Evolutionary conservation across 2,329 filamentous ascomycete species (phyloP).

Genomic region (Penicillium crustosum): DNA sequence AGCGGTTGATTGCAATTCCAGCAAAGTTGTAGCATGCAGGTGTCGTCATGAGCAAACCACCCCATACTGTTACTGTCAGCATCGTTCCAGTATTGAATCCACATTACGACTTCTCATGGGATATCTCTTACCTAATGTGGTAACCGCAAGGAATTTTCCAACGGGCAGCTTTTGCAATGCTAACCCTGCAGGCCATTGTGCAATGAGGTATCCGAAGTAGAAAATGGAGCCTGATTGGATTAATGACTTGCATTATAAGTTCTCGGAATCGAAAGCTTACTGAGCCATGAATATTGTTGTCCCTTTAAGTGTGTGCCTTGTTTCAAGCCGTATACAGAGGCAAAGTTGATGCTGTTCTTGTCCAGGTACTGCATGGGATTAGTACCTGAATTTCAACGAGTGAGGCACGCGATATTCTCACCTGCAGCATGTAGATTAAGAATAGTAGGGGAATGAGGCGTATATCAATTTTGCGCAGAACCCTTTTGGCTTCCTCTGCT

Average conservation of each 20-base stretch:
- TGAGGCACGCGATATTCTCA: slow-evolving; percentile 30
- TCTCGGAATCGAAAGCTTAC: slow-evolving; percentile 4
- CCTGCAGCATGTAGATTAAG: slow-evolving; percentile 60
- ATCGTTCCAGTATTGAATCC: neutral
- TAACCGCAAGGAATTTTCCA: slow-evolving; percentile 46
- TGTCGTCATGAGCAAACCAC: slow-evolving; percentile 46
- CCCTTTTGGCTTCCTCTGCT: slow-evolving; percentile 28
- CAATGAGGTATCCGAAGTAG: slow-evolving; percentile 52
- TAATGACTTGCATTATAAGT: neutral
- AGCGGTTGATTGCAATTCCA: slow-evolving; percentile 46
- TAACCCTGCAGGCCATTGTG: slow-evolving; percentile 48
- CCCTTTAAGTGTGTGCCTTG: slow-evolving; percentile 27
- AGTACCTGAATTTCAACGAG: neutral
- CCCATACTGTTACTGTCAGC: slow-evolving; percentile 38
- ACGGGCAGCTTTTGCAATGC: slow-evolving; percentile 49
- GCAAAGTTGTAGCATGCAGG: slow-evolving; percentile 47
- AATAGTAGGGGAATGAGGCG: slow-evolving; percentile 58
- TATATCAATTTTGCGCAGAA: slow-evolving; percentile 58
- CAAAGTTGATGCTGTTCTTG: slow-evolving; percentile 54
- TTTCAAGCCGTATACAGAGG: slow-evolving; percentile 34
- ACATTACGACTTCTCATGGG: fast-evolving
- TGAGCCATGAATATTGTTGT: slow-evolving; percentile 31
- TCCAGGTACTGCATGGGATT: slow-evolving; percentile 45
- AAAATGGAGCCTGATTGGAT: slow-evolving; percentile 44
- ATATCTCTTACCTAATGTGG: slow-evolving; percentile 34